A percentile compares a stretch with the other conserved stretches of the same genome.
Evolutionary conservation across 768 basidiomycete species (phyloP).

Genomic region (Phaeolepiota aurea): DNA sequence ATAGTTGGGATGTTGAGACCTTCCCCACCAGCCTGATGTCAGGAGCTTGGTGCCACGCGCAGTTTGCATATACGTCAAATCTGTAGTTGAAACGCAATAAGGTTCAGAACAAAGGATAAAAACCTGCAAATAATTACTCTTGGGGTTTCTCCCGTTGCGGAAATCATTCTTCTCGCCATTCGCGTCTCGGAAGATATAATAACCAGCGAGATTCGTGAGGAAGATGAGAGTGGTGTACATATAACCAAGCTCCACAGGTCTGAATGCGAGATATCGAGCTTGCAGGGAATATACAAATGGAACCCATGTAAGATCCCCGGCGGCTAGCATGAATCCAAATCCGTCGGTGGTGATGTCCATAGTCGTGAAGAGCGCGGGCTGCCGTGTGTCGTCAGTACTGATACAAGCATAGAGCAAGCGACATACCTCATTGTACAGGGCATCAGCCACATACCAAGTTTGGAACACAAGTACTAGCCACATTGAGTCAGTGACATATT

Average conservation of each 20-base stretch:
- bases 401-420: conserved; percentile 1
- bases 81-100: conserved; percentile 31
- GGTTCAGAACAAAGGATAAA: too few species aligned
- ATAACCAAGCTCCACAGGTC: conserved; percentile 69
- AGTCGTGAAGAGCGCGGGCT: conserved; percentile 86
- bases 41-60: conserved; percentile 83
- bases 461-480: conserved; percentile 85
- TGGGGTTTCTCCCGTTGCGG: conserved; percentile 87
- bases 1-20: conserved; percentile 90
- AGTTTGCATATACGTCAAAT: conserved; percentile 72
- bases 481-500: conserved; percentile 80
- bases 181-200: conserved; percentile 82
- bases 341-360: conserved; percentile 99
- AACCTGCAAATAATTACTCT: conserved; percentile 64
- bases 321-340: conserved; percentile 95
- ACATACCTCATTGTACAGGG: conserved; percentile 80
- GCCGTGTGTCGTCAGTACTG: conserved; percentile 1
- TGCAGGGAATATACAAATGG: conserved; percentile 93
- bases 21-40: conserved; percentile 97
- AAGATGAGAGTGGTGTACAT: conserved; percentile 49
- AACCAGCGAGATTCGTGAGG: conserved; percentile 61
- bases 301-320: conserved; percentile 91
- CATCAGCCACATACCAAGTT: conserved; percentile 78
- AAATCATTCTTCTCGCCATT: conserved; percentile 97
- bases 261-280: conserved; percentile 91